phyloP scores from a whole-genome alignment of 805 yeast species.

The Candida oleophila region DNA sequence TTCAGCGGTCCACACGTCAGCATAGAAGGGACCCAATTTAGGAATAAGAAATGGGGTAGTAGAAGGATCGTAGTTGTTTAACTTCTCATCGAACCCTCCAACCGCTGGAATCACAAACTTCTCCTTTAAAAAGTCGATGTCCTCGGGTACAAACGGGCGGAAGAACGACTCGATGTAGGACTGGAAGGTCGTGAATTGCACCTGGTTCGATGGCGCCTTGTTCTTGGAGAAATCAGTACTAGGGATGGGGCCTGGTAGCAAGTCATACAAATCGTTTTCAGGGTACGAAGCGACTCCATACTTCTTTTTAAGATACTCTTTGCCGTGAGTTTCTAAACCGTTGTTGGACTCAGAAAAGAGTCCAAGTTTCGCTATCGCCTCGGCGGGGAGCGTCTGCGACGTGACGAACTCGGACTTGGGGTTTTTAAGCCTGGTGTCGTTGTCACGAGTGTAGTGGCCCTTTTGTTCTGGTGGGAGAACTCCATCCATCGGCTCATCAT shows the following conservation, averaged over 20 bases:
- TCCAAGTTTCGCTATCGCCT: constrained; percentile 60
- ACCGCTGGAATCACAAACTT: constrained; percentile 55
- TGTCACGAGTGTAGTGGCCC: constrained; percentile 47
- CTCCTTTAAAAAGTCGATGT: constrained; percentile 67
- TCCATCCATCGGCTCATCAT: constrained; percentile 10
- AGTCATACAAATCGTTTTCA: constrained; percentile 63
- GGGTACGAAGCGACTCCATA: constrained; percentile 94
- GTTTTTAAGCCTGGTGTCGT: constrained; percentile 61
- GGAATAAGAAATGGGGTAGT: constrained; percentile 78
- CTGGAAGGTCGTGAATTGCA: constrained; percentile 85
- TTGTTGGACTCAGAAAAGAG: constrained; percentile 60
- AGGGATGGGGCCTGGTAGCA: constrained; percentile 88
- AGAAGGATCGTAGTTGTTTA: constrained; percentile 56
- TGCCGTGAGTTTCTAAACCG: constrained; percentile 65
- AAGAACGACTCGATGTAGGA: constrained; percentile 83
- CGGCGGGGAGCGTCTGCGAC: constrained; percentile 64
- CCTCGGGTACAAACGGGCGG: constrained; percentile 77
- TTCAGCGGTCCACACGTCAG: constrained; percentile 84
- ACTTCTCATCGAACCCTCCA: constrained; percentile 25
- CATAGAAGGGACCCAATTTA: constrained; percentile 77
- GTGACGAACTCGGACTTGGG: constrained; percentile 77
- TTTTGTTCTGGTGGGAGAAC: constrained; percentile 47
- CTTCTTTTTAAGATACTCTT: constrained; percentile 69
- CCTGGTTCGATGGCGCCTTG: constrained; percentile 76
- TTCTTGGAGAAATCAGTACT: constrained; percentile 79